Conservation (phyloP, 2,329 filamentous ascomycete species). For the Curvularia spicifera region DNA sequence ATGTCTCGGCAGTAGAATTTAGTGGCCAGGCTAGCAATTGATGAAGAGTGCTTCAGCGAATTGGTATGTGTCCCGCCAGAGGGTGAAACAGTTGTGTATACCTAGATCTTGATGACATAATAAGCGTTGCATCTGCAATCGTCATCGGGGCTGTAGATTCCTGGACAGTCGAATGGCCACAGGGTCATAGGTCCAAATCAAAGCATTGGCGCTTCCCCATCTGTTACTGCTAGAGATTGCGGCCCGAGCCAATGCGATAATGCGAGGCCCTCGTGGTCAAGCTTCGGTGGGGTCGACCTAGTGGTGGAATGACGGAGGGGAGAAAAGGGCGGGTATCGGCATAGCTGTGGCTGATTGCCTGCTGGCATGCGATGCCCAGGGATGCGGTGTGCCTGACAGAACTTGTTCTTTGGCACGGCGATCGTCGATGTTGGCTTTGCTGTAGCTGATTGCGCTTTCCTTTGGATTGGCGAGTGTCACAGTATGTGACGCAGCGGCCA, state of each 20-base stretch:
- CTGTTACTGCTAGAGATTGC: neutral
- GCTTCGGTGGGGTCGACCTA: neutral
- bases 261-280: neutral
- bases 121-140: neutral
- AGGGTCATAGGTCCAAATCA: neutral
- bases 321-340: slow-evolving; percentile 9
- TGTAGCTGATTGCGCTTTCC: neutral
- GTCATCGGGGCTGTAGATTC: neutral
- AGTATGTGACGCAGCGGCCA: slow-evolving; percentile 9
- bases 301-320: neutral
- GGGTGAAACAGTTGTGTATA: neutral
- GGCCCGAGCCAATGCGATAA: neutral
- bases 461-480: neutral
- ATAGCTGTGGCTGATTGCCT: slow-evolving; percentile 8
- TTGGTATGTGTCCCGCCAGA: neutral
- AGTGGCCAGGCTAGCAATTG: neutral
- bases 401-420: slow-evolving; percentile 7
- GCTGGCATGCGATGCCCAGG: slow-evolving; percentile 11
- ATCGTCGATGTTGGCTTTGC: slow-evolving; percentile 13
- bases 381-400: slow-evolving; percentile 13
- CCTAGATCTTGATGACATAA: neutral
- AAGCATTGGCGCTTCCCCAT: neutral
- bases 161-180: neutral
- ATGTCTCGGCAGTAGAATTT: neutral
- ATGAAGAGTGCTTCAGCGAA: neutral